These are phyloP conservation scores for Trichoderma sp. DNA, from an alignment of 2,329 filamentous ascomycete genomes.

Conservation along the genomic window DNA sequence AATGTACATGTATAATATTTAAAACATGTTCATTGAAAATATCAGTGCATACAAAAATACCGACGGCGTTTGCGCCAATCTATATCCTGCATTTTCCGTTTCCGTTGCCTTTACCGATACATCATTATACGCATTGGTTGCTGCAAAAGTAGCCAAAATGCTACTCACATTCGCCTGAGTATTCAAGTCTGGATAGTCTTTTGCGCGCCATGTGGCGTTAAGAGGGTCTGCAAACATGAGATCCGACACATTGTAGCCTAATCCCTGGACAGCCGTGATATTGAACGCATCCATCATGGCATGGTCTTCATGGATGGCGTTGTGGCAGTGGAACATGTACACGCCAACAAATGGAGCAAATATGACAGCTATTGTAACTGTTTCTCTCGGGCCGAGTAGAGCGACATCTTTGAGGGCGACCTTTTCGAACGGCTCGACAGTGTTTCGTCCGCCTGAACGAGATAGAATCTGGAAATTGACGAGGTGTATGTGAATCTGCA, in stretches of 20 bases:
- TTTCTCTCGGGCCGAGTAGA: background rate
- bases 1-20: background rate
- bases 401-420: background rate
- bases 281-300: background rate
- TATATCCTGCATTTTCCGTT: background rate
- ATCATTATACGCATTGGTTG: background rate
- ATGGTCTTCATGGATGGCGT: slow-evolving; percentile 6
- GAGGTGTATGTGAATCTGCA: background rate
- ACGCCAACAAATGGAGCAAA: background rate
- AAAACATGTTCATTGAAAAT: background rate
- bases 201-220: background rate
- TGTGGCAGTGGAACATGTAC: slow-evolving; percentile 8
- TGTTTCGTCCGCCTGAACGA: background rate
- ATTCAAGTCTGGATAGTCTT: background rate
- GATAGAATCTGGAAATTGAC: background rate
- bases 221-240: background rate
- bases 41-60: background rate
- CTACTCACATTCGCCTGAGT: background rate
- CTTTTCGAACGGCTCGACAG: background rate
- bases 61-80: background rate
- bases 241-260: background rate
- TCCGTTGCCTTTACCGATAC: background rate
- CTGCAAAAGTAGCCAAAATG: background rate
- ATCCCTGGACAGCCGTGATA: background rate
- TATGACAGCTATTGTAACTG: background rate